Base-by-base conservation (phyloP, 139 green algal species). In the Chlamydomonas sp. region DNA sequence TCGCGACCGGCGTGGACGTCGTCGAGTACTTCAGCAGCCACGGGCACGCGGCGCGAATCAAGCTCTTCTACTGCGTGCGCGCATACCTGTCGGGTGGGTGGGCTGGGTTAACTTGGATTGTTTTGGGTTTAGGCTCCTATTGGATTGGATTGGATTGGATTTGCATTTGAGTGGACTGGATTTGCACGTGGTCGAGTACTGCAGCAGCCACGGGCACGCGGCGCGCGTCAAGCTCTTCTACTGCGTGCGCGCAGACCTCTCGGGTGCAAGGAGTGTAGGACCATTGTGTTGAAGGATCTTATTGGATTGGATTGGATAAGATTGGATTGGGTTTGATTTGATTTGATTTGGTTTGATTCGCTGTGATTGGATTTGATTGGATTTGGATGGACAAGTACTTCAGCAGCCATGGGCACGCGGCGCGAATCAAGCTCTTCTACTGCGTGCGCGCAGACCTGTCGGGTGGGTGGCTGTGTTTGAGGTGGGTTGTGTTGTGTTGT, bases 321-420 rank as follows among this genome's bases (percentile, higher is more conserved):
- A n/a, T n/a, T n/a, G n/a, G n/a, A n/a, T n/a, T n/a, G n/a, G n/a
- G n/a, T n/a, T n/a, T n/a, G n/a, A n/a, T n/a, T n/a, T n/a, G n/a
- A n/a, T n/a, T n/a, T n/a, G n/a, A n/a, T n/a, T n/a, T n/a, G n/a
- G n/a, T n/a, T n/a, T n/a, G 76, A 33, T 77, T 84, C 63, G 71
- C n/a, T n/a, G n/a, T n/a, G n/a, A n/a, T n/a, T n/a, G n/a, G n/a
- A n/a, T n/a, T n/a, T n/a, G n/a, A n/a, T n/a, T n/a, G n/a, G n/a
- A n/a, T n/a, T n/a, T n/a, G n/a, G n/a, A n/a, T 84, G 2, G 76
- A 84, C 16, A 65, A 81, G 57, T 87, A 87, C 72, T 87, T 82
- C 38, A 67, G 77, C 20, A 71, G 70, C 0, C 74, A 76, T 43
- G 81, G 81, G 24, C 75, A 84, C 49, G 62, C 67, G n/a, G 81